Evolutionary conservation across 2,329 filamentous ascomycete genomes (phyloP).

Genomic region (Dichotomopilus funicola): DNA sequence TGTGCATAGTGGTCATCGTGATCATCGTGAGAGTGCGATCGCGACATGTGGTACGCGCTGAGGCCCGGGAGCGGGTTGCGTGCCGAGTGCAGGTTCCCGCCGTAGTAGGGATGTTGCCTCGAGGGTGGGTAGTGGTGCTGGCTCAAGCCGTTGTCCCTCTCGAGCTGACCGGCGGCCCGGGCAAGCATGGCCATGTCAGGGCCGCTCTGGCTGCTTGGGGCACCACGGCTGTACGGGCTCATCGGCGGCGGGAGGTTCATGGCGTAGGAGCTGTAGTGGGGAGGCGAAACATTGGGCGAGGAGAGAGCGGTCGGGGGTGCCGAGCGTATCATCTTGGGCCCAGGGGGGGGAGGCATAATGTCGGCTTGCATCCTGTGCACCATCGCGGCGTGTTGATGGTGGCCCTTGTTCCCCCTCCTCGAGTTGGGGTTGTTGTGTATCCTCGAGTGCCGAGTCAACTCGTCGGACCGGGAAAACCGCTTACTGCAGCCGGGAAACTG

Average conservation of each 20-base stretch:
- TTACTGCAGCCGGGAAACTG: slow-evolving; percentile 94
- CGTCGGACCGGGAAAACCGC: slow-evolving; percentile 92
- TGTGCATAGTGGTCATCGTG: slow-evolving; percentile 71
- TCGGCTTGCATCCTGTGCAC: slow-evolving; percentile 45
- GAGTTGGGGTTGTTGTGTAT: slow-evolving; percentile 99
- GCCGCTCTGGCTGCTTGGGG: slow-evolving; percentile 35
- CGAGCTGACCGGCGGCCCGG: slow-evolving; percentile 55
- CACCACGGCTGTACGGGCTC: slow-evolving; percentile 45
- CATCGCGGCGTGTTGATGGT: slow-evolving; percentile 37
- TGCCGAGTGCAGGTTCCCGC: slow-evolving; percentile 41
- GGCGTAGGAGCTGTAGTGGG: slow-evolving; percentile 73
- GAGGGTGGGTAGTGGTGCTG: slow-evolving; percentile 39
- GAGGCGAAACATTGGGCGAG: slow-evolving; percentile 94
- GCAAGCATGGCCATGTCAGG: slow-evolving; percentile 55
- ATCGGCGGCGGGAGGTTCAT: slow-evolving; percentile 32
- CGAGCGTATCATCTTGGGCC: slow-evolving; percentile 76
- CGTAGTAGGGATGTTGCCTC: slow-evolving; percentile 51
- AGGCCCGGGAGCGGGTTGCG: slow-evolving; percentile 66
- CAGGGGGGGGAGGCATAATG: slow-evolving; percentile 71
- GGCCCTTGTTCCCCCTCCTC: slow-evolving; percentile 78
- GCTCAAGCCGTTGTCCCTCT: slow-evolving; percentile 47
- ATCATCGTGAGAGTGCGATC: slow-evolving; percentile 77
- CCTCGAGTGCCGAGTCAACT: slow-evolving; percentile 90
- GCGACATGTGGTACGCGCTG: slow-evolving; percentile 88
- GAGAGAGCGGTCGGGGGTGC: slow-evolving; percentile 78